Evolutionary conservation across 2,329 filamentous ascomycete genomes (phyloP).

Genomic region (Ophiognomonia clavigignenti-juglandacearum): DNA sequence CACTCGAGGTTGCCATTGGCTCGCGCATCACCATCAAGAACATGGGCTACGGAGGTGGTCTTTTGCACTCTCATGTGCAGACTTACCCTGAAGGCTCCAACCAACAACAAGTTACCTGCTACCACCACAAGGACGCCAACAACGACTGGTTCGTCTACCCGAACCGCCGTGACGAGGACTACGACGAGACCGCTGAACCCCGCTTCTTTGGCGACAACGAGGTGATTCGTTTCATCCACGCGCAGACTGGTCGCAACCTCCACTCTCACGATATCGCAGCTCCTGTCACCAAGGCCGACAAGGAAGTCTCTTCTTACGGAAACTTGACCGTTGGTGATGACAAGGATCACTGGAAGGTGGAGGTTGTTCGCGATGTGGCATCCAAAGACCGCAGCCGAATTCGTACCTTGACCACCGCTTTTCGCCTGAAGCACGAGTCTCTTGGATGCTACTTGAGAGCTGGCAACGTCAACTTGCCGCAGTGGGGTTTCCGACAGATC

Average conservation of each 20-base stretch:
- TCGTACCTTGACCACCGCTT: slow-evolving; percentile 87
- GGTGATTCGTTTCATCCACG: slow-evolving; percentile 81
- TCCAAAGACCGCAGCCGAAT: slow-evolving; percentile 80
- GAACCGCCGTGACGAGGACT: slow-evolving; percentile 72
- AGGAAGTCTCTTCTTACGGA: slow-evolving; percentile 93
- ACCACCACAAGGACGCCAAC: slow-evolving; percentile 99
- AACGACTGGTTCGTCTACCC: slow-evolving; percentile 99
- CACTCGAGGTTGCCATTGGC: slow-evolving; percentile 83
- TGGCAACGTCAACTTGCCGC: slow-evolving; percentile 91
- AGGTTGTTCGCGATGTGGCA: slow-evolving; percentile 85
- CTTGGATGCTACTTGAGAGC: slow-evolving; percentile 92
- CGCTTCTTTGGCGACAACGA: slow-evolving; percentile 75
- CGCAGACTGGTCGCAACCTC: slow-evolving; percentile 92
- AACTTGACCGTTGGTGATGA: slow-evolving; percentile 94
- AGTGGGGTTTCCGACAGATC: slow-evolving; percentile 99
- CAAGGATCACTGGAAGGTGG: slow-evolving; percentile 95
- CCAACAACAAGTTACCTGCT: slow-evolving; percentile 98
- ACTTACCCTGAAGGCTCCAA: slow-evolving; percentile 89
- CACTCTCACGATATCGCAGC: slow-evolving; percentile 91
- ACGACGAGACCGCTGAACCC: slow-evolving; percentile 64
- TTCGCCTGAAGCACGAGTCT: slow-evolving; percentile 77
- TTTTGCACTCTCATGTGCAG: slow-evolving; percentile 94
- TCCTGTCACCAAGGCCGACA: slow-evolving; percentile 81
- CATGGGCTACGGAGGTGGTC: slow-evolving; percentile 96
- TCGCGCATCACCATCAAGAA: slow-evolving; percentile 95